Evolutionary conservation across 2,329 filamentous ascomycete genomes (phyloP).

Genomic region (Aspergillus ochraceoroseus): DNA sequence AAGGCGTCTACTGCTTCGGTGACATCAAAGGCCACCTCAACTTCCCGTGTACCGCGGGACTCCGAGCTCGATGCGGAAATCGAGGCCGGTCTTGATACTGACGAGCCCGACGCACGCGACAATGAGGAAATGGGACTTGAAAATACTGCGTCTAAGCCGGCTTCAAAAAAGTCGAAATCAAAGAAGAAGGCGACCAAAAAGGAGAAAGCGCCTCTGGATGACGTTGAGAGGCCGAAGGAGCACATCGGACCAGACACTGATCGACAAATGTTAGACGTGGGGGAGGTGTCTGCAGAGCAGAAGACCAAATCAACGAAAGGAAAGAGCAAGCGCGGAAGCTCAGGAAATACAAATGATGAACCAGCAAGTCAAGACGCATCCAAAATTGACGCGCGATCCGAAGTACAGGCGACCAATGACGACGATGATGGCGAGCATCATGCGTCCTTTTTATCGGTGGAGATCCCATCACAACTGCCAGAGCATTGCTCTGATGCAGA

Average conservation of each 20-base stretch:
- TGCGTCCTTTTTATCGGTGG: slow-evolving; percentile 30
- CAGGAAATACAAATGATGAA: slow-evolving; percentile 3
- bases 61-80: slow-evolving; percentile 63
- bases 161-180: slow-evolving; percentile 28
- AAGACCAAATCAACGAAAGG: slow-evolving; percentile 2
- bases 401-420: slow-evolving; percentile 11
- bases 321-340: slow-evolving; percentile 9
- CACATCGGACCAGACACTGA: slow-evolving; percentile 9
- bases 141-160: slow-evolving; percentile 19
- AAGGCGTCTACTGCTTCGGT: slow-evolving; percentile 49
- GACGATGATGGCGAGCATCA: slow-evolving; percentile 19
- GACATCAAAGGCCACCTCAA: slow-evolving; percentile 46
- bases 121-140: slow-evolving; percentile 45
- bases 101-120: slow-evolving; percentile 43
- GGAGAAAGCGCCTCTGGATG: slow-evolving; percentile 10
- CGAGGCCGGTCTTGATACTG: slow-evolving; percentile 59
- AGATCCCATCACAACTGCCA: slow-evolving; percentile 28
- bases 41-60: slow-evolving; percentile 52
- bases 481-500: slow-evolving; percentile 32
- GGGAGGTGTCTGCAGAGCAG: slow-evolving; percentile 3
- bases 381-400: slow-evolving; percentile 3
- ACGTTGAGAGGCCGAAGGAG: slow-evolving; percentile 12
- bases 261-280: slow-evolving; percentile 1
- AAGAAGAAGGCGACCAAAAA: slow-evolving; percentile 29
- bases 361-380: slow-evolving; percentile 1